Percentiles rank a stretch among this genome's conserved stretches.
phyloP scores from a whole-genome alignment of 495 filamentous ascomycete genomes.

The Hapsidospora chrysogenum region DNA sequence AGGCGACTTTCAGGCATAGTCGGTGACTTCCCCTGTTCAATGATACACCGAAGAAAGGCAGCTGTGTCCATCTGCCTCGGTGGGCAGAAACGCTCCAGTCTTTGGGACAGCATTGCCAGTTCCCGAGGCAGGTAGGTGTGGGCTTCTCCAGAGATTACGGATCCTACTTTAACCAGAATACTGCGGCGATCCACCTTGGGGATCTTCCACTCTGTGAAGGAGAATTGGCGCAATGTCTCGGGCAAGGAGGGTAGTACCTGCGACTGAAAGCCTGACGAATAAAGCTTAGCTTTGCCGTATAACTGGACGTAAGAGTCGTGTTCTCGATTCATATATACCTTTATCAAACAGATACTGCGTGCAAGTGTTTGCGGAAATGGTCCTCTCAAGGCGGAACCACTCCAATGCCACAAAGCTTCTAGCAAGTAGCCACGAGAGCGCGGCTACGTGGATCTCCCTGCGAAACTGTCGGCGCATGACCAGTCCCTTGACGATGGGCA shows the following conservation, averaged over 20 bases:
- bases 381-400: neutral
- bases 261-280: neutral
- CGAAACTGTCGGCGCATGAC: conserved; percentile 1
- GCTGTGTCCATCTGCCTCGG: neutral
- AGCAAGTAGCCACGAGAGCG: neutral
- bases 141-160: neutral
- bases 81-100: neutral
- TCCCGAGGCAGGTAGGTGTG: neutral
- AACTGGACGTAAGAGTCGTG: neutral
- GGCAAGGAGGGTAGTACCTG: conserved; percentile 1
- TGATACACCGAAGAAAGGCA: neutral
- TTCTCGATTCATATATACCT: neutral
- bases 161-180: neutral
- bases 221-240: neutral
- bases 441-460: neutral
- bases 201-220: neutral
- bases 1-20: neutral
- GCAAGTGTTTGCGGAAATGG: neutral
- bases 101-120: neutral
- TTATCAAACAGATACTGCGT: neutral
- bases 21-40: neutral
- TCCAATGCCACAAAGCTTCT: conserved; percentile 1
- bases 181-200: neutral
- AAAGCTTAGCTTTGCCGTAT: neutral
- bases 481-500: conserved; percentile 1